These are phyloP conservation scores for Imleria badia DNA, from an alignment of 768 basidiomycete genomes.

Conservation along the genomic window DNA sequence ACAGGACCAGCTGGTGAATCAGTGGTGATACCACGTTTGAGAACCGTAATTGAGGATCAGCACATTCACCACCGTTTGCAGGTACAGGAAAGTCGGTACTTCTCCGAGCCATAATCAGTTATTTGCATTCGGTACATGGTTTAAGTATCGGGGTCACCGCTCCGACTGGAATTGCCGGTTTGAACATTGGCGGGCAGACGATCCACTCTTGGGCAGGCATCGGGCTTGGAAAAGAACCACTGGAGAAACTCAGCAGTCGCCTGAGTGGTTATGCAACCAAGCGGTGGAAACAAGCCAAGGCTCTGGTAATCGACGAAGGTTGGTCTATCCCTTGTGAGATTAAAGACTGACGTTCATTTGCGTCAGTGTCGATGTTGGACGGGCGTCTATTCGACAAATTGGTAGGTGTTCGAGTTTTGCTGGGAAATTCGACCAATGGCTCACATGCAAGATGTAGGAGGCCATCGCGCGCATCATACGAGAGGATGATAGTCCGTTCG, in stretches of 20 bases:
- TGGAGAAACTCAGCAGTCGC: constrained; percentile 40
- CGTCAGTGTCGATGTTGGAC: constrained; percentile 74
- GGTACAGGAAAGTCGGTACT: constrained; percentile 75
- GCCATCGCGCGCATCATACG: constrained; percentile 46
- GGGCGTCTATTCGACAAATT: constrained; percentile 69
- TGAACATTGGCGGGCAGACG: constrained; percentile 70
- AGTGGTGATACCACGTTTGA: constrained; percentile 26
- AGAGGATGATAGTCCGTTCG: constrained; percentile 48
- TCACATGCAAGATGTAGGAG: constrained; percentile 20
- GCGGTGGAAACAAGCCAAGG: constrained; percentile 52
- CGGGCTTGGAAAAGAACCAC: constrained; percentile 52
- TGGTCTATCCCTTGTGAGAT: background rate
- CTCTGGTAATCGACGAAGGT: constrained; percentile 77
- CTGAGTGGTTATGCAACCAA: constrained; percentile 27
- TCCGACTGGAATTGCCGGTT: constrained; percentile 62
- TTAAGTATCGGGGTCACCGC: constrained; percentile 58
- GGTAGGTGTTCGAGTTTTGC: constrained; percentile 41
- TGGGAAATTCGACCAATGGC: constrained; percentile 19
- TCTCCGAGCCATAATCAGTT: constrained; percentile 56
- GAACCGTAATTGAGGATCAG: background rate
- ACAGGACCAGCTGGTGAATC: constrained; percentile 78
- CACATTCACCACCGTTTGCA: constrained; percentile 16
- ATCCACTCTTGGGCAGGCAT: constrained; percentile 69
- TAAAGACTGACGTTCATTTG: background rate
- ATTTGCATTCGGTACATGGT: constrained; percentile 33